Percentiles rank a stretch among this genome's conserved stretches.
Conservation (phyloP, 352 stramenopile species). For the Pythium angustatum region DNA sequence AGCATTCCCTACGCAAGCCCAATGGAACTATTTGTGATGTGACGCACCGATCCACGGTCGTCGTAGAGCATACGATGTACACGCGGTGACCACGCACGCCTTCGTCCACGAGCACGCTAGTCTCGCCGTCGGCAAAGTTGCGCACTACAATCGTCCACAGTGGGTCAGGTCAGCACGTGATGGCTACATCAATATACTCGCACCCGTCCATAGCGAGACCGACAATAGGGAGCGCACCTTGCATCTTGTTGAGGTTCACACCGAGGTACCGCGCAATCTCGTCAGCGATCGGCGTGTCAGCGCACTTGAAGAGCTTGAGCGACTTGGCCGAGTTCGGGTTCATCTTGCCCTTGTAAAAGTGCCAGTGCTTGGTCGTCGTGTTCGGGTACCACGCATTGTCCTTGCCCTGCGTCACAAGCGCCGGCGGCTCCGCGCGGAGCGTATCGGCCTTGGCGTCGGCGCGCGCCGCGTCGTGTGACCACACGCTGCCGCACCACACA, state of each 20-base stretch:
- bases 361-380: conserved; percentile 86
- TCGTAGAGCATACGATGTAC: conserved; percentile 88
- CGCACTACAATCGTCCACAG: conserved; percentile 39
- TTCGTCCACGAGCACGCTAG: conserved; percentile 72
- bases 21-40: too few species aligned
- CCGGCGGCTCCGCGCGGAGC: conserved; percentile 8
- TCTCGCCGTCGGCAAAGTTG: conserved; percentile 86
- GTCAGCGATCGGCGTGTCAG: conserved; percentile 83
- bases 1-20: too few species aligned
- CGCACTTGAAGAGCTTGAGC: conserved; percentile 90
- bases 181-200: background rate
- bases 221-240: conserved; percentile 36
- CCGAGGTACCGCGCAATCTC: conserved; percentile 84
- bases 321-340: conserved; percentile 78
- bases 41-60: conserved; percentile 80
- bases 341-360: conserved; percentile 89
- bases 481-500: conserved; percentile 33
- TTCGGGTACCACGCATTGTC: conserved; percentile 69
- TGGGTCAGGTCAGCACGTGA: background rate
- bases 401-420: conserved; percentile 26
- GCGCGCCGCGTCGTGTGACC: conserved; percentile 13
- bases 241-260: conserved; percentile 78
- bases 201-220: background rate
- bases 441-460: conserved; percentile 11
- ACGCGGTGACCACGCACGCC: conserved; percentile 80